phyloP scores from a whole-genome alignment of 108 stramenopile genomes.

The Craspedostauros australis region DNA sequence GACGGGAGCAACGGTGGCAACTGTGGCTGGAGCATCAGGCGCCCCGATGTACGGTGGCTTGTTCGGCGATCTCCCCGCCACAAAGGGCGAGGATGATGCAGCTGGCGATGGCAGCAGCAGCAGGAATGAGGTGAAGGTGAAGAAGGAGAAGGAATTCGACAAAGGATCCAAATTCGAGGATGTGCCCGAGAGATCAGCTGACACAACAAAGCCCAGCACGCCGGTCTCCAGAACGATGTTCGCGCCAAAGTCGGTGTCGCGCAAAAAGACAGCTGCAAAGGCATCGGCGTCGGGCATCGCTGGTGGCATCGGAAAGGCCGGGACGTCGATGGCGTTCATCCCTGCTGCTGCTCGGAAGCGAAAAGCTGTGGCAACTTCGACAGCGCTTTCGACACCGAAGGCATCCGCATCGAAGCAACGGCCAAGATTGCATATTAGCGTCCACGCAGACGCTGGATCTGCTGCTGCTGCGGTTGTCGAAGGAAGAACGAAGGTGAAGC shows the following conservation, averaged over 20 bases:
- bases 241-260: background rate
- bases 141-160: background rate
- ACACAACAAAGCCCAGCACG: background rate
- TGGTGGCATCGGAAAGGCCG: slow-evolving; percentile 49
- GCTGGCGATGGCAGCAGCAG: background rate
- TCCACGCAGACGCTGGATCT: too few relatives aligned
- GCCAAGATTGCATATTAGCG: too few relatives aligned
- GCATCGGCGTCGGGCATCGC: background rate
- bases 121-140: background rate
- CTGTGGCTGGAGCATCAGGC: too few relatives aligned
- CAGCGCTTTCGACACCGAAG: too few relatives aligned
- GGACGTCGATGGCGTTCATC: slow-evolving; percentile 69
- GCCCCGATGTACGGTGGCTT: slow-evolving; percentile 46
- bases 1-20: too few relatives aligned
- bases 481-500: too few relatives aligned
- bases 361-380: too few relatives aligned
- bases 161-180: background rate
- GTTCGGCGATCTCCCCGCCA: slow-evolving; percentile 50
- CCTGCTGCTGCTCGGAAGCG: slow-evolving; percentile 42
- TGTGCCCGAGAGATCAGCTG: background rate
- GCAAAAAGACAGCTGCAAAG: background rate
- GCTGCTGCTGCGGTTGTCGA: too few relatives aligned
- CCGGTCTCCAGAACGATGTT: slow-evolving; percentile 2
- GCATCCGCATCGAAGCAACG: too few relatives aligned
- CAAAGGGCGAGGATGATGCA: slow-evolving; percentile 19